phyloP scores from a whole-genome alignment of 805 yeast genomes.

The Yarrowia sp. region DNA sequence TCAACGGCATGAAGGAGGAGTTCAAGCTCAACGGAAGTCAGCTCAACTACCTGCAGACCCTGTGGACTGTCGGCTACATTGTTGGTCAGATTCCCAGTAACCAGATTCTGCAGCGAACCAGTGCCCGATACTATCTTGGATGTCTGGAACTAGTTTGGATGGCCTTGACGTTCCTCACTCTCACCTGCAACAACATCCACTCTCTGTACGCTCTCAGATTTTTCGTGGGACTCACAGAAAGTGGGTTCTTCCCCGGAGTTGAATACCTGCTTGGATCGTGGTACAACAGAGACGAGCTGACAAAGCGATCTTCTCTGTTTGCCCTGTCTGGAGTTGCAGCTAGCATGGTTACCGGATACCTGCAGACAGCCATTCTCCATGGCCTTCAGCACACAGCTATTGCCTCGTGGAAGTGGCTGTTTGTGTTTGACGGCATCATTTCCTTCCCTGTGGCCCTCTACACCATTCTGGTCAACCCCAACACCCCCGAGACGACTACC shows the following conservation, averaged over 20 bases:
- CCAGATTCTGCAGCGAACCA: conserved; percentile 35
- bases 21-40: conserved; percentile 46
- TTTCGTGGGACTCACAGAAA: conserved; percentile 45
- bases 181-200: conserved; percentile 37
- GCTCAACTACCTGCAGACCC: conserved; percentile 44
- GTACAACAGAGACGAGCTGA: conserved; percentile 42
- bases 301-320: neutral
- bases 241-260: conserved; percentile 47
- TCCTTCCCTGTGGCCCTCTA: conserved; percentile 13
- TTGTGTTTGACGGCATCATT: conserved; percentile 14
- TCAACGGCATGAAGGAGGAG: conserved; percentile 49
- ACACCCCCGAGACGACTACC: neutral
- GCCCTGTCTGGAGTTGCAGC: conserved; percentile 11
- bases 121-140: conserved; percentile 41
- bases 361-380: neutral
- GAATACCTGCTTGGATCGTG: conserved; percentile 35
- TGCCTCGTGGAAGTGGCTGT: conserved; percentile 17
- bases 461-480: conserved; percentile 11
- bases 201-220: conserved; percentile 42
- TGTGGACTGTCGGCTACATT: conserved; percentile 31
- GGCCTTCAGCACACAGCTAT: neutral
- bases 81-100: conserved; percentile 35
- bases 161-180: conserved; percentile 40
- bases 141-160: conserved; percentile 40
- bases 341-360: neutral